Conservation (phyloP, 768 basidiomycete species). For the Epithele typhae region DNA sequence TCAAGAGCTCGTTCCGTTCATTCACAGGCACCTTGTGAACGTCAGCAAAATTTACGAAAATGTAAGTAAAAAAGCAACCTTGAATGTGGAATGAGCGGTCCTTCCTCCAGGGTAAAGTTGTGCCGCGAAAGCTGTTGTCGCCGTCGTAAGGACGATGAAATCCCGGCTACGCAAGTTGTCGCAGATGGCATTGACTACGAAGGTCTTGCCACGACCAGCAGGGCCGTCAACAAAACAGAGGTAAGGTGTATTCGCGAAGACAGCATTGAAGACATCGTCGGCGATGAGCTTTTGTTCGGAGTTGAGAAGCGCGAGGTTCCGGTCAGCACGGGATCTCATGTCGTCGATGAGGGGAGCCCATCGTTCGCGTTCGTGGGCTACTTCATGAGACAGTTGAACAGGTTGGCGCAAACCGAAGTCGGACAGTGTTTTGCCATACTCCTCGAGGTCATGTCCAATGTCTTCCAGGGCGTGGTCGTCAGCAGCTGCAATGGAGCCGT, state of each 20-base stretch:
- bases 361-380: too few relatives aligned
- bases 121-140: conserved; percentile 33
- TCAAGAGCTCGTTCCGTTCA: conserved; percentile 27
- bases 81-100: conserved; percentile 34
- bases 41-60: background rate
- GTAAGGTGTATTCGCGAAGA: background rate
- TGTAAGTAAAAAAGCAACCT: conserved; percentile 16
- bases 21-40: conserved; percentile 25
- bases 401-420: too few relatives aligned
- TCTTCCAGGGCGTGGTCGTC: too few relatives aligned
- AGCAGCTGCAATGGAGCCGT: too few relatives aligned
- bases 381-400: too few relatives aligned
- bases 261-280: conserved; percentile 10
- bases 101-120: conserved; percentile 30
- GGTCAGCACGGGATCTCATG: too few relatives aligned
- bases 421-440: too few relatives aligned
- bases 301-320: too few relatives aligned
- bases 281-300: too few relatives aligned
- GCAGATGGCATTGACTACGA: background rate
- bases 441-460: too few relatives aligned
- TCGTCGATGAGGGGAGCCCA: too few relatives aligned
- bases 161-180: conserved; percentile 15
- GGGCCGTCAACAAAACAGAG: conserved; percentile 30
- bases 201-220: conserved; percentile 36
- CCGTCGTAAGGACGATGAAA: conserved; percentile 29